phyloP scores from a whole-genome alignment of 345 rosid genomes.

The Nephelium lappaceum region DNA sequence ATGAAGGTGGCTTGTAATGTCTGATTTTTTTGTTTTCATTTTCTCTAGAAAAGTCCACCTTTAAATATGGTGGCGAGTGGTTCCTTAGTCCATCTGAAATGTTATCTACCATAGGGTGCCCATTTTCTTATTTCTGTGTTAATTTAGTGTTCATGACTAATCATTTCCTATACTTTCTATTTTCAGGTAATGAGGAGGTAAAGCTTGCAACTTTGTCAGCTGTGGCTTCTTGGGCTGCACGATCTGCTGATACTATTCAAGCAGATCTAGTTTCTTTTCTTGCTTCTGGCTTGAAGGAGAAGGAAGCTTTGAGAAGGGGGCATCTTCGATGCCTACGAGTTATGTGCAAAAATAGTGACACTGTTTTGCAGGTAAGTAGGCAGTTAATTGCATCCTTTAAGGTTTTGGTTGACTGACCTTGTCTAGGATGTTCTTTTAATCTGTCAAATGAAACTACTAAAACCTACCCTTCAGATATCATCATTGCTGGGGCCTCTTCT shows the following conservation, averaged over 20 bases:
- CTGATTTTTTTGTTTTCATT: constrained; percentile 10
- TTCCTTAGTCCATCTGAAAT: not conserved
- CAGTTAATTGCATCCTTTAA: not conserved
- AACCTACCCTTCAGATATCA: constrained; percentile 60
- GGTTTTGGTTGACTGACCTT: not conserved
- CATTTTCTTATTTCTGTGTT: not conserved
- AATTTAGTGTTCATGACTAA: not conserved
- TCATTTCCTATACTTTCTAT: not conserved
- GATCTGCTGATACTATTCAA: constrained; percentile 65
- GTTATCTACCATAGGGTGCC: constrained; percentile 9
- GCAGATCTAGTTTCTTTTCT: constrained; percentile 70
- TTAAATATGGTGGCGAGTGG: constrained; percentile 5
- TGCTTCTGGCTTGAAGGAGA: constrained; percentile 90
- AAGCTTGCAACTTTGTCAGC: constrained; percentile 78
- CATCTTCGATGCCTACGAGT: constrained; percentile 78
- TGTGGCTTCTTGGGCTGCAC: constrained; percentile 73
- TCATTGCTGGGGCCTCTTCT: constrained; percentile 77
- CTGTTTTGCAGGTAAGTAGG: constrained; percentile 57
- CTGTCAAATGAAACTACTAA: constrained; percentile 14
- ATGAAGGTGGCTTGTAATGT: constrained; percentile 63
- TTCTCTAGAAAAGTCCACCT: constrained; percentile 10
- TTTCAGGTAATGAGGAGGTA: constrained; percentile 89
- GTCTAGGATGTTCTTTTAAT: constrained; percentile 16
- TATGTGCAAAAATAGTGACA: constrained; percentile 71
- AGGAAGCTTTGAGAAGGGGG: constrained; percentile 84